Evolutionary conservation across 352 stramenopile species (phyloP).

Genomic region (Globisporangium recalcitrans): DNA sequence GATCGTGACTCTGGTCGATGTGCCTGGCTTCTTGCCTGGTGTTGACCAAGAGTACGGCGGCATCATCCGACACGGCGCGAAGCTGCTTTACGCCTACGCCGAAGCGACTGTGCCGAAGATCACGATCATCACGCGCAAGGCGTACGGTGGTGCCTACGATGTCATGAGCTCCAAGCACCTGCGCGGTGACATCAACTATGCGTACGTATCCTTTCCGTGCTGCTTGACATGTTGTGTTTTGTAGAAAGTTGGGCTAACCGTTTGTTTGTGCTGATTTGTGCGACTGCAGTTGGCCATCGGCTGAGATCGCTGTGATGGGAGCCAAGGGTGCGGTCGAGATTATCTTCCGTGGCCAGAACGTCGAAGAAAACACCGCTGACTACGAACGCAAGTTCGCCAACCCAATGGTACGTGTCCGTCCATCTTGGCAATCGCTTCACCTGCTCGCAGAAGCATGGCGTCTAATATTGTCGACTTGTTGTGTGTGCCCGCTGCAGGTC

Average conservation of each 20-base stretch:
- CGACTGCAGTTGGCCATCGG: slow-evolving; percentile 52
- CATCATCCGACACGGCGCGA: slow-evolving; percentile 97
- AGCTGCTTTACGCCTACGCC: slow-evolving; percentile 97
- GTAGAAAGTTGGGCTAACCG: slow-evolving; percentile 8
- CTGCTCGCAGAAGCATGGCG: background rate
- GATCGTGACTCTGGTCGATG: slow-evolving; percentile 97
- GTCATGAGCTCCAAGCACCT: slow-evolving; percentile 99
- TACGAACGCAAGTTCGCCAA: slow-evolving; percentile 96
- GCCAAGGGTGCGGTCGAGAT: slow-evolving; percentile 97
- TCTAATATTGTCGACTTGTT: background rate
- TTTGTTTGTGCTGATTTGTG: slow-evolving; percentile 9
- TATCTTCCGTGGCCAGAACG: slow-evolving; percentile 95
- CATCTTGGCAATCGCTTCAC: too few relatives aligned
- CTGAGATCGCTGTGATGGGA: slow-evolving; percentile 89
- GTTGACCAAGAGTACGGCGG: slow-evolving; percentile 88
- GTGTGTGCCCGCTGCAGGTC: slow-evolving; percentile 18
- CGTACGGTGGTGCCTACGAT: slow-evolving; percentile 98
- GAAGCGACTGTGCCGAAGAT: slow-evolving; percentile 98
- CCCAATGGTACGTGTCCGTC: slow-evolving; percentile 76
- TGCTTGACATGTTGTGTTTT: background rate
- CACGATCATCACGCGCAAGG: slow-evolving; percentile 98
- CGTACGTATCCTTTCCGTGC: slow-evolving; percentile 28
- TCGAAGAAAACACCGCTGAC: slow-evolving; percentile 94
- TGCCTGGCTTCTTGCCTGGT: slow-evolving; percentile 97
- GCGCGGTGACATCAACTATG: slow-evolving; percentile 96